These are phyloP conservation scores for Citrullus mucosospermus DNA, from an alignment of 306 rosid genomes.

Conservation along the genomic window DNA sequence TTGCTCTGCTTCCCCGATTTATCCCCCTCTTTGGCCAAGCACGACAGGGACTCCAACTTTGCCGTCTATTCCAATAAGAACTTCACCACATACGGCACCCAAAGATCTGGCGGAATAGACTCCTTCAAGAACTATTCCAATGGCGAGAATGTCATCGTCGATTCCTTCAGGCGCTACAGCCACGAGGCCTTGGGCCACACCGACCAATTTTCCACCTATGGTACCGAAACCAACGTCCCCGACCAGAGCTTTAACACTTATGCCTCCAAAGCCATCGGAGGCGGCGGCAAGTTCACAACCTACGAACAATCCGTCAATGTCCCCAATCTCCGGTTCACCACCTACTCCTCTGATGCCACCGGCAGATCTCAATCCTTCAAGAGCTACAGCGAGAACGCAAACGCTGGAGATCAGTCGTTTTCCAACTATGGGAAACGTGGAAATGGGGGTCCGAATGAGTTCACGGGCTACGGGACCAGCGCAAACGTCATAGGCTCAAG, in stretches of 20 bases:
- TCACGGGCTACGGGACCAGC: slow-evolving; percentile 45
- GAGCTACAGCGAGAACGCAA: slow-evolving; percentile 53
- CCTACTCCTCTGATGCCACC: slow-evolving; percentile 64
- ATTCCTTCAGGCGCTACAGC: slow-evolving; percentile 88
- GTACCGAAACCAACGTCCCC: slow-evolving; percentile 40
- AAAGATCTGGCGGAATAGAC: slow-evolving; percentile 57
- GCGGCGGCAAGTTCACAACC: slow-evolving; percentile 48
- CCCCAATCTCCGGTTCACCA: slow-evolving; percentile 50
- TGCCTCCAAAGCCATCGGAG: slow-evolving; percentile 52
- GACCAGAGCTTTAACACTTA: slow-evolving; percentile 71
- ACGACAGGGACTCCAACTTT: slow-evolving; percentile 39
- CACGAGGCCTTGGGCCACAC: slow-evolving; percentile 47
- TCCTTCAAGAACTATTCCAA: slow-evolving; percentile 68
- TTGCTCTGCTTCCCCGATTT: slow-evolving; percentile 72
- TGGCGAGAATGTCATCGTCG: slow-evolving; percentile 33
- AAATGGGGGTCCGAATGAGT: slow-evolving; percentile 47
- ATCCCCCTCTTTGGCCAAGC: slow-evolving; percentile 49
- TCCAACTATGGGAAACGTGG: slow-evolving; percentile 54
- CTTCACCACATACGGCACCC: slow-evolving; percentile 79
- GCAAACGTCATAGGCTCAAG: slow-evolving; percentile 57
- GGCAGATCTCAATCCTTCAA: slow-evolving; percentile 57
- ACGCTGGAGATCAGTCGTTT: slow-evolving; percentile 73
- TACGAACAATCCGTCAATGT: slow-evolving; percentile 51
- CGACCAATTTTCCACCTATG: slow-evolving; percentile 50
- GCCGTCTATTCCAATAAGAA: slow-evolving; percentile 33